These are phyloP conservation scores for Acer saccharum DNA, from an alignment of 345 rosid species.

Conservation along the genomic window DNA sequence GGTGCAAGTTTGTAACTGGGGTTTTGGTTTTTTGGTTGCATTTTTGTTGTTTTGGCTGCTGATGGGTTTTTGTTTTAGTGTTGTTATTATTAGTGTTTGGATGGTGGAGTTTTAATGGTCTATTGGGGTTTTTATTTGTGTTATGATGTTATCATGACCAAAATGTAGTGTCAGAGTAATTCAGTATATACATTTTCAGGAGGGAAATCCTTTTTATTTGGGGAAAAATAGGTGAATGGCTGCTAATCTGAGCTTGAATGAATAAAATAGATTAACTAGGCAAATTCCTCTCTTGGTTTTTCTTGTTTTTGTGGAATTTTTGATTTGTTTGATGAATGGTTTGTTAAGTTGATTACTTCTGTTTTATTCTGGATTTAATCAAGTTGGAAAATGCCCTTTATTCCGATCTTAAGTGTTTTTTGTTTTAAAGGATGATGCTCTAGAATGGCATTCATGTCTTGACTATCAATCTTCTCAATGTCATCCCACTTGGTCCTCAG, in stretches of 20 bases:
- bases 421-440: background rate
- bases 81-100: background rate
- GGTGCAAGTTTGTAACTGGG: background rate
- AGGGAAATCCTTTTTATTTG: background rate
- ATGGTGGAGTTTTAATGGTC: slow-evolving; percentile 2
- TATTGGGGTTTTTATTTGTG: background rate
- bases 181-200: background rate
- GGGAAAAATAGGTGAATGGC: background rate
- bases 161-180: background rate
- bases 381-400: background rate
- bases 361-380: background rate
- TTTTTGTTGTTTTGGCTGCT: background rate
- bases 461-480: background rate
- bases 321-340: background rate
- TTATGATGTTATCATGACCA: background rate
- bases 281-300: background rate
- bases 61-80: background rate
- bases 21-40: background rate
- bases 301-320: background rate
- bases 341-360: background rate
- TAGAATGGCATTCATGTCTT: background rate
- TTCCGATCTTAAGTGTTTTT: background rate
- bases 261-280: background rate
- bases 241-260: background rate
- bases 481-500: background rate